Evolutionary conservation across 495 filamentous ascomycete species (phyloP).

Genomic region (Jackrogersella multiformis): DNA sequence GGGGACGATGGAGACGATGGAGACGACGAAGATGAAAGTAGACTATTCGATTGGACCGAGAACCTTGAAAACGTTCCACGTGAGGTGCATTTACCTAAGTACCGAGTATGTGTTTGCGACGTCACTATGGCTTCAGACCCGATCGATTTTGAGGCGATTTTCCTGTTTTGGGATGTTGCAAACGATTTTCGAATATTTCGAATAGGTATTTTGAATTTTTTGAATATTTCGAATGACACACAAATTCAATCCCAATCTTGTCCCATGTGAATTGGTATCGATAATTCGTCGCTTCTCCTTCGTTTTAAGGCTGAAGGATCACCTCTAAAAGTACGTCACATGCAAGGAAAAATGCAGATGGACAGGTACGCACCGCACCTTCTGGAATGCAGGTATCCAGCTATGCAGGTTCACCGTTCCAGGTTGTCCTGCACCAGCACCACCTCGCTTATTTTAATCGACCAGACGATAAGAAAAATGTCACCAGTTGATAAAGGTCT

Average conservation of each 20-base stretch:
- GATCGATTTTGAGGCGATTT: background rate
- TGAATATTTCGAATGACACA: background rate
- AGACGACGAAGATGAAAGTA: background rate
- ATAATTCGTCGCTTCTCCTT: constrained; percentile 25
- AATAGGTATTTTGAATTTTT: background rate
- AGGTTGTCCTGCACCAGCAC: too few relatives aligned
- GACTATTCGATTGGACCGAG: constrained; percentile 20
- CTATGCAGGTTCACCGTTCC: too few relatives aligned
- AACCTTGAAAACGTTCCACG: constrained; percentile 27
- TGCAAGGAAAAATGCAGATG: constrained; percentile 32
- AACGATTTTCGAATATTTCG: too few relatives aligned
- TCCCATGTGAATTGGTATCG: constrained; percentile 13
- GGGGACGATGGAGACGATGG: background rate
- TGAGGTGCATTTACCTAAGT: constrained; percentile 22
- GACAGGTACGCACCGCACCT: constrained; percentile 35
- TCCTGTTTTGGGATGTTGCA: background rate
- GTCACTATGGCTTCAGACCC: constrained; percentile 24
- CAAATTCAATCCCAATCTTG: too few relatives aligned
- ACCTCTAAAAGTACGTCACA: constrained; percentile 16
- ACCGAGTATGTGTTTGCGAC: constrained; percentile 11
- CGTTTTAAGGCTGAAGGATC: constrained; percentile 41
- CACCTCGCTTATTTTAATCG: constrained; percentile 2
- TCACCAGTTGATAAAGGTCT: background rate
- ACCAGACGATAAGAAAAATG: constrained; percentile 8
- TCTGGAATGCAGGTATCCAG: constrained; percentile 26